Conservation (phyloP, 1,139 yeast species). For the Geotrichum phurueaensis region DNA sequence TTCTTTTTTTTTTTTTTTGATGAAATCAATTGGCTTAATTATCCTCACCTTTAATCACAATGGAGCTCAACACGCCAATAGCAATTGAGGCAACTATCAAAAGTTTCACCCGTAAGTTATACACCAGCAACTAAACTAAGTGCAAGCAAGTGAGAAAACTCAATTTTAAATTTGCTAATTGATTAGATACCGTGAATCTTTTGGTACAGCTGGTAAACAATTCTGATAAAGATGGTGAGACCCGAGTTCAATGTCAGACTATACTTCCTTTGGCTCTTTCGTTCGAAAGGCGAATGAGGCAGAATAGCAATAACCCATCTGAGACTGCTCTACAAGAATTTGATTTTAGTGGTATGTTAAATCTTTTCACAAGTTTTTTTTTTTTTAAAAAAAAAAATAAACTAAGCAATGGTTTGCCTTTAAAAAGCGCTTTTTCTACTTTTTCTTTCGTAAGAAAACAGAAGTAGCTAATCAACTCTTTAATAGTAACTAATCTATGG, state of each 20-base stretch:
- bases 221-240: slow-evolving; percentile 11
- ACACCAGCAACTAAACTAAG: too few relatives aligned
- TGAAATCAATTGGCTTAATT: neutral
- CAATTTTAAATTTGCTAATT: neutral
- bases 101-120: slow-evolving; percentile 10
- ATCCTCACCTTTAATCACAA: neutral
- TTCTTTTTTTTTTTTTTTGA: neutral
- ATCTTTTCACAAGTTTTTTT: neutral
- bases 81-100: slow-evolving; percentile 11
- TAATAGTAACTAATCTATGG: slow-evolving; percentile 14
- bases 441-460: too few relatives aligned
- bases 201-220: neutral
- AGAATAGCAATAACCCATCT: neutral
- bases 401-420: neutral
- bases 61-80: slow-evolving; percentile 3
- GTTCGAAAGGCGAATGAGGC: slow-evolving; percentile 16
- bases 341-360: slow-evolving; percentile 12
- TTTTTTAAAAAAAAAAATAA: too few relatives aligned
- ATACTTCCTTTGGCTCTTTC: slow-evolving; percentile 17
- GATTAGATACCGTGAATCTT: slow-evolving; percentile 10
- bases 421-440: too few relatives aligned
- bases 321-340: slow-evolving; percentile 7
- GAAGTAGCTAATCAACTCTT: too few relatives aligned
- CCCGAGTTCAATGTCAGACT: slow-evolving; percentile 16
- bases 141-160: neutral